phyloP scores from a whole-genome alignment of 176 grass and related monocot genomes.

The Aegilops umbellulata region DNA sequence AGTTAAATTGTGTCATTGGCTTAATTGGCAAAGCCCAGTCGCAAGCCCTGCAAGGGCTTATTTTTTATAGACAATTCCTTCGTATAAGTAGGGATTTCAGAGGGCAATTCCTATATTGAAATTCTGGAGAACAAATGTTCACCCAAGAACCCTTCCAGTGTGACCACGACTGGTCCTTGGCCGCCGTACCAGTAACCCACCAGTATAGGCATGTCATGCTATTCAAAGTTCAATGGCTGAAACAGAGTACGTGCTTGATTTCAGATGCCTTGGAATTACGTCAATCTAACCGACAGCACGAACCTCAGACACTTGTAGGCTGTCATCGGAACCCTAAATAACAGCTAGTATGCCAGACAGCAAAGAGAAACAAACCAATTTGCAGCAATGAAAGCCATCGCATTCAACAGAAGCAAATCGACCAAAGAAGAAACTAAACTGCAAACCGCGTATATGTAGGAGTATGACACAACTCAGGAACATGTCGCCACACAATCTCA shows the following conservation, averaged over 20 bases:
- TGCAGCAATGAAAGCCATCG: not conserved
- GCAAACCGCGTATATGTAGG: not conserved
- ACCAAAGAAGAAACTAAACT: not conserved
- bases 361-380: not conserved
- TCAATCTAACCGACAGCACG: not conserved
- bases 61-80: no score
- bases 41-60: no score
- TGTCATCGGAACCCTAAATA: not conserved
- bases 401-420: not conserved
- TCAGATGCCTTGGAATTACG: not conserved
- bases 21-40: no score
- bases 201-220: not conserved
- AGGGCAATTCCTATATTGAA: no score
- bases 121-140: no score
- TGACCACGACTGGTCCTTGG: no score
- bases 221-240: not conserved
- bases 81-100: no score
- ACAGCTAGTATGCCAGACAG: not conserved
- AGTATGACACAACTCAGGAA: not conserved
- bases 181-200: not conserved
- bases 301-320: not conserved
- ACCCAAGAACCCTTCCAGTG: no score
- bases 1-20: not conserved
- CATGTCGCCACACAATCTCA: not conserved
- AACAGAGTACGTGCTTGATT: not conserved